Conservation (phyloP, 169 alveolate genomes). For the Plasmodium vivax region DNA sequence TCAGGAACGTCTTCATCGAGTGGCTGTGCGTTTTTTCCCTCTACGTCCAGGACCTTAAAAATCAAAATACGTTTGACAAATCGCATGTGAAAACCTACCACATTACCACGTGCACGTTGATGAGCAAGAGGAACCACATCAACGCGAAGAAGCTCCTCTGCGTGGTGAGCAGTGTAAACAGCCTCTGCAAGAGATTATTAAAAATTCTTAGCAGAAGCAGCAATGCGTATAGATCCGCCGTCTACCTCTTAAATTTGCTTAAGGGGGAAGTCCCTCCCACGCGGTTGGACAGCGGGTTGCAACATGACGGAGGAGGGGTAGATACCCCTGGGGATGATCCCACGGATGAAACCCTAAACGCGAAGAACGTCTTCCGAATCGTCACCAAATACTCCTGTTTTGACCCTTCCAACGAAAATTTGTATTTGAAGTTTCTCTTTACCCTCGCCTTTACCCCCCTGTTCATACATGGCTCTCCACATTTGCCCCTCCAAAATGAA, state of each 20-base stretch:
- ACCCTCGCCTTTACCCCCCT: slow-evolving; percentile 32
- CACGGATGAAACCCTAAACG: background rate
- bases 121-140: slow-evolving; percentile 17
- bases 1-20: slow-evolving; percentile 33
- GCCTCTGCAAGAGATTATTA: slow-evolving; percentile 3
- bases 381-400: slow-evolving; percentile 6
- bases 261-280: background rate
- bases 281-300: background rate
- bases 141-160: slow-evolving; percentile 28
- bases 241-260: slow-evolving; percentile 1
- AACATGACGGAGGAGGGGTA: background rate
- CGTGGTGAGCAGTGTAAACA: slow-evolving; percentile 31
- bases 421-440: slow-evolving; percentile 27
- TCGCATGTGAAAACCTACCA: slow-evolving; percentile 5
- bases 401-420: slow-evolving; percentile 25
- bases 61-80: background rate
- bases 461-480: slow-evolving; percentile 51
- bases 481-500: background rate
- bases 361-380: slow-evolving; percentile 8
- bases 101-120: slow-evolving; percentile 17
- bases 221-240: slow-evolving; percentile 21
- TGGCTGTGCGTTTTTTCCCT: slow-evolving; percentile 32
- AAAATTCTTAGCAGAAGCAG: slow-evolving; percentile 1
- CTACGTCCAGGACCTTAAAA: slow-evolving; percentile 12
- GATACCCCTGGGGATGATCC: background rate